These are phyloP conservation scores for Lachnellula hyalina DNA, from an alignment of 2,329 filamentous ascomycete genomes.

Conservation along the genomic window DNA sequence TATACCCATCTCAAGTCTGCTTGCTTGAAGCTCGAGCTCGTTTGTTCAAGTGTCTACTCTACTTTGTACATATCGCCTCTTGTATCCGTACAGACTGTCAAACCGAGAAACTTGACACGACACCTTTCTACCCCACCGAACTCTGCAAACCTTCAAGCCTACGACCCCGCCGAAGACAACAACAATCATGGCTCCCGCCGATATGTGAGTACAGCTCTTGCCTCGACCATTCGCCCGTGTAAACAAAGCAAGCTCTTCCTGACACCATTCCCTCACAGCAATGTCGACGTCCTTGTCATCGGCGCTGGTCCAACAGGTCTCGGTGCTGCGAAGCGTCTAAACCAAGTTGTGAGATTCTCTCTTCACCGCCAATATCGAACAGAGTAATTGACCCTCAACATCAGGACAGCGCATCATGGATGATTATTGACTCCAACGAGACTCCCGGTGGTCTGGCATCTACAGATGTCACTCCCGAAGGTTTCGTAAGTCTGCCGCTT, in stretches of 20 bases:
- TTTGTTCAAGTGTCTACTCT: too few species aligned
- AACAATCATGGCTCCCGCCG: slow-evolving; percentile 12
- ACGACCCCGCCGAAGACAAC: slow-evolving; percentile 1
- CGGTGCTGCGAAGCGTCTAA: slow-evolving; percentile 94
- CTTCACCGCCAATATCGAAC: slow-evolving; percentile 14
- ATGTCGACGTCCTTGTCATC: slow-evolving; percentile 96
- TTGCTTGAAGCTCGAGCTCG: too few species aligned
- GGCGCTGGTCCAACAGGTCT: slow-evolving; percentile 96
- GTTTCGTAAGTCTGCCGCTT: slow-evolving; percentile 69
- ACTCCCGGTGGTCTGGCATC: slow-evolving; percentile 93
- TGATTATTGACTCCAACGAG: slow-evolving; percentile 90
- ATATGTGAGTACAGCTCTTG: slow-evolving; percentile 18
- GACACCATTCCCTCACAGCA: slow-evolving; percentile 38
- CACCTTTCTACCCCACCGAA: background rate
- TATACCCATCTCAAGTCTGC: too few species aligned
- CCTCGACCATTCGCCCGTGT: background rate
- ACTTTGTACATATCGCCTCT: background rate
- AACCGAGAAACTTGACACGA: background rate
- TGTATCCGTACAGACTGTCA: background rate
- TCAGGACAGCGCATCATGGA: slow-evolving; percentile 87
- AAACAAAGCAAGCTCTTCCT: slow-evolving; percentile 1
- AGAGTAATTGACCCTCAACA: slow-evolving; percentile 10
- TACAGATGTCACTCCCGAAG: slow-evolving; percentile 90
- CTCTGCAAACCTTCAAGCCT: background rate
- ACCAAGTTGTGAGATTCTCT: slow-evolving; percentile 68